Evolutionary conservation across 148 eudicot genomes (phyloP), one percentile per base, ranked within the genome.

Genomic region (Vaccinium corymbosum): DNA sequence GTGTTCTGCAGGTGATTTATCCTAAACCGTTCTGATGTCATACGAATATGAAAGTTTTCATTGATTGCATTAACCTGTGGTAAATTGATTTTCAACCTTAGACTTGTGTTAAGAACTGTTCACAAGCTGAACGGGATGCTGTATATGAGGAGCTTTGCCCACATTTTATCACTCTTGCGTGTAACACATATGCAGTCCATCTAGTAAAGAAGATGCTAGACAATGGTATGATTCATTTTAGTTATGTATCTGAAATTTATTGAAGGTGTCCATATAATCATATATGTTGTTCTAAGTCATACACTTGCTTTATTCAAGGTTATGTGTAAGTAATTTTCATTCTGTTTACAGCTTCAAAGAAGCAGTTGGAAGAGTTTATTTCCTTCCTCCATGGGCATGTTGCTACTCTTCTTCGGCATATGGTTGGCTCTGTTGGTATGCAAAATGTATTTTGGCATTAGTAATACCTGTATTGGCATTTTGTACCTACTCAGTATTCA

Each of bases 391-490:
- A 90, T 86, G 99, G 99, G 80, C 93, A 94, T 88, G 98, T 94
- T 84, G 97, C 98, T 88, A 73, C 94, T 76, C 99, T 97, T 89
- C 92, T 97, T 86, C 86, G 93, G 79, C 98, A 97, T 81, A 89
- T 87, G 86, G 98, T 95, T 80, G 99, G 99, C 72, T 97, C 98
- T 84, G 89, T 91, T 85, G 98, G 99, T 97, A 97, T 81, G 92
- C 76, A 38, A 49, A 9, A 56, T 25, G 19, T 75, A 51, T 56
- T 7, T 84, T 38, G 81, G 72, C 50, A 7, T 32, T 25, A 15
- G 11, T 61, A 38, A 32, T 19, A 81, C 14, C 7, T 77, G 35
- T 78, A 17, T 70, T 81, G 49, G 32, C 27, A 49, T 14, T 52
- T 35, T 78, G 66, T 51, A 19, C 25, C 46, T 48, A 48, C 29